Base-by-base conservation (phyloP, 768 basidiomycete species). In the Lentinula edodes region DNA sequence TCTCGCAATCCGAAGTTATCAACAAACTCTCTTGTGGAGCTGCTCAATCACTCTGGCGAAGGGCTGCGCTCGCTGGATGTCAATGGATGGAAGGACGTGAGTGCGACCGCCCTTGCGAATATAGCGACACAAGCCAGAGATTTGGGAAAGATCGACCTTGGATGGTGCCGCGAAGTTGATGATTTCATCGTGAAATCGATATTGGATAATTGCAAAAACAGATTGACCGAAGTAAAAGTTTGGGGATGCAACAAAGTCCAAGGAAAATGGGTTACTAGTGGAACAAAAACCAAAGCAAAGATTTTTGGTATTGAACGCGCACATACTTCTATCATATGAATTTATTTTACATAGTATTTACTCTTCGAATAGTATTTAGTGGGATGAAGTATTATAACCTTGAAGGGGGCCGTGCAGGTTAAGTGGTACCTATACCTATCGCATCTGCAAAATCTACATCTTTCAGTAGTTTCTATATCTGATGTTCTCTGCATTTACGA, bases 151-250 rank as follows among this genome's bases (percentile, higher is more conserved):
- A 63, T 98, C 43, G 91, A 98, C 68, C 73, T 95, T 2, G 89
- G 95, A 1, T 98, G 90, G 83, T 94, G 94, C 66, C 76, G 95
- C 52, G 80, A 83, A 20, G 79, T 91, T 43, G 89, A 95, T 62
- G 90, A 98, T 72, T 95, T 90, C 68, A 79, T 89, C 3, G 74
- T 98, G 64, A 88, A 91, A 72, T 82, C 76, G 13, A 74, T 94
- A 65, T 67, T 94, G 64, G 78, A 78, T 48, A 76, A 76, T 5
- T 82, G 81, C 61, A 66, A 59, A 58, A 67, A 16, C 6, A 34
- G 70, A 46, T 61, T 84, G 53, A 64, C 69, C 62, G 81, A 83
- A 66, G 62, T 84, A 48, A 83, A 81, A 67, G 73, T 81, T 1
- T 84, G 82, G 82, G 83, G 83, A 9, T 84, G 83, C 65, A 82